phyloP scores from a whole-genome alignment of 148 eudicot species.

The Rhododendron ferrugineum region DNA sequence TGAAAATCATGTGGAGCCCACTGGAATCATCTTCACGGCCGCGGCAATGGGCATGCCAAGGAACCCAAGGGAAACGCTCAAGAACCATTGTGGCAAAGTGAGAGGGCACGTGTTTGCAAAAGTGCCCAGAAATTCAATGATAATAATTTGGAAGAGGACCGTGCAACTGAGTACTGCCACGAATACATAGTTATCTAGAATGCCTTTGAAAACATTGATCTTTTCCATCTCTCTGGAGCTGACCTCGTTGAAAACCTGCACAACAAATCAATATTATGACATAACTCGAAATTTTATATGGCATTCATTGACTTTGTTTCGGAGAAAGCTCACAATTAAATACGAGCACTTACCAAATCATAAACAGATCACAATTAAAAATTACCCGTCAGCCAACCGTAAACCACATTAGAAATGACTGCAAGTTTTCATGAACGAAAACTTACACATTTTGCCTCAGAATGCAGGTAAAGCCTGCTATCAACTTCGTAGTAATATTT shows the following conservation, averaged over 20 bases:
- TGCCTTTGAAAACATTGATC: constrained; percentile 69
- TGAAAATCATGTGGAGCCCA: constrained; percentile 26
- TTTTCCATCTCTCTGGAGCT: constrained; percentile 91
- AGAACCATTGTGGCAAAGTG: constrained; percentile 50
- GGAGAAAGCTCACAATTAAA: not conserved
- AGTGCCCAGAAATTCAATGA: constrained; percentile 64
- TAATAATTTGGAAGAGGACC: constrained; percentile 60
- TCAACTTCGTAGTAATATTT: not conserved
- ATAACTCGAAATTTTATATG: not conserved
- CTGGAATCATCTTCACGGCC: constrained; percentile 63
- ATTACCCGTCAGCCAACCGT: not conserved
- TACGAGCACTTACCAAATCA: not conserved
- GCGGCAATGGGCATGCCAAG: constrained; percentile 88
- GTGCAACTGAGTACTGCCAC: constrained; percentile 54
- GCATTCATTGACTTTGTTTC: not conserved
- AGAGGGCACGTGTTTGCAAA: constrained; percentile 74
- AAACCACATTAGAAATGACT: not conserved
- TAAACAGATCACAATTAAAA: not conserved
- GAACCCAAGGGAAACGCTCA: constrained; percentile 55
- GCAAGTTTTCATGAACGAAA: not conserved
- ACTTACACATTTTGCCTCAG: not conserved
- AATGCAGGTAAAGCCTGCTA: not conserved
- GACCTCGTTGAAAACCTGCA: constrained; percentile 81
- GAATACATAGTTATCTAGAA: constrained; percentile 66
- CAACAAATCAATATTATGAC: not conserved